Evolutionary conservation across 306 rosid genomes (phyloP).

Genomic region (Luffa acutangula): DNA sequence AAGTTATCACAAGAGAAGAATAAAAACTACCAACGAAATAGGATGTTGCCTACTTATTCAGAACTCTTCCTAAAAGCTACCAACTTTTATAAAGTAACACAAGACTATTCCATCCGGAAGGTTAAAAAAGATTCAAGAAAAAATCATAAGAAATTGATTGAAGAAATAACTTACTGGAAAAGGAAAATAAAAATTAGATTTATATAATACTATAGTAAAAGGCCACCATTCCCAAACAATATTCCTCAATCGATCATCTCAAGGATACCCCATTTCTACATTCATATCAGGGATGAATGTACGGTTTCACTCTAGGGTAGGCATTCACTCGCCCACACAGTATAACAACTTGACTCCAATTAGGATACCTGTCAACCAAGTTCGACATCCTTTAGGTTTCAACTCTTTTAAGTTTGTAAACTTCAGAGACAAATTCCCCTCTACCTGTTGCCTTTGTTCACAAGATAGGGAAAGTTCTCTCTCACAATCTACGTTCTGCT

Average conservation of each 20-base stretch:
- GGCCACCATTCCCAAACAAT: background rate
- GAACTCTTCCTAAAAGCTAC: background rate
- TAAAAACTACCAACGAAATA: background rate
- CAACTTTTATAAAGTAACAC: background rate
- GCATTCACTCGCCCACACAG: background rate
- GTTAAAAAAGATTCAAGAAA: background rate
- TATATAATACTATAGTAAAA: background rate
- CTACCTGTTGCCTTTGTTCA: background rate
- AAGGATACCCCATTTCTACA: background rate
- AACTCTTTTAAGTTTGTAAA: background rate
- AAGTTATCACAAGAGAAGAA: background rate
- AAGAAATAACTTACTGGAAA: background rate
- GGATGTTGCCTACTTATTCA: background rate
- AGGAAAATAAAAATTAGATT: background rate
- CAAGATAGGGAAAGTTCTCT: background rate
- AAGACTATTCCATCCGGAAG: background rate
- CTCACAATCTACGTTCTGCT: background rate
- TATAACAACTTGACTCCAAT: background rate
- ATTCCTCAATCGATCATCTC: background rate
- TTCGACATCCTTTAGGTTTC: background rate
- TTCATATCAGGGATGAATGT: slow-evolving; percentile 1
- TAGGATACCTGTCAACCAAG: background rate
- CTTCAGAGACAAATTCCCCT: background rate
- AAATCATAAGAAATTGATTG: background rate
- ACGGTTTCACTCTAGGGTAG: background rate